Evolutionary conservation across 306 rosid genomes (phyloP).

Genomic region (Lagenaria siceraria): DNA sequence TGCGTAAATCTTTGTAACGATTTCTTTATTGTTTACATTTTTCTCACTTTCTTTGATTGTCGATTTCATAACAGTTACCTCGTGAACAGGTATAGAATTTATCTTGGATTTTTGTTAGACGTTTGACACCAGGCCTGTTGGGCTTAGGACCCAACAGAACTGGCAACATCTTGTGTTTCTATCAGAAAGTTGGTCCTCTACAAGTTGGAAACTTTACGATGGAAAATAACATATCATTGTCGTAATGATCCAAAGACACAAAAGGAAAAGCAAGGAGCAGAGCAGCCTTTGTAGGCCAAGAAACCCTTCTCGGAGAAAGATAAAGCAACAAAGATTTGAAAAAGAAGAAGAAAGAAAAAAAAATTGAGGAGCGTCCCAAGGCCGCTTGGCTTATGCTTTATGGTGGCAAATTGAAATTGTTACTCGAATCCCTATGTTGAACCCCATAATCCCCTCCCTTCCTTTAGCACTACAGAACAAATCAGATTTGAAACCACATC

Average conservation of each 20-base stretch:
- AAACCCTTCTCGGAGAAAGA: constrained; percentile 25
- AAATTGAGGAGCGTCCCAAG: neutral
- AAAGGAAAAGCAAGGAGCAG: neutral
- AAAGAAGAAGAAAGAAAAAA: neutral
- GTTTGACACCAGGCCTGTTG: neutral
- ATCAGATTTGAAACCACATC: neutral
- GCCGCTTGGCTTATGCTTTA: neutral
- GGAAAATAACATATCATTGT: neutral
- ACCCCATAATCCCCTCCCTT: neutral
- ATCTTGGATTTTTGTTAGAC: too few relatives aligned
- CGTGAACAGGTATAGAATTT: neutral
- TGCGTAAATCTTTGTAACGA: too few relatives aligned
- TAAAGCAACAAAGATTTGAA: constrained; percentile 29
- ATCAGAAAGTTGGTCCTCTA: neutral
- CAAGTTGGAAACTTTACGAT: neutral
- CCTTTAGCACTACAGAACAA: neutral
- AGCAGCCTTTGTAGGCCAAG: constrained; percentile 23
- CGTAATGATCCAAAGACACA: neutral
- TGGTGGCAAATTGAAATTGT: neutral
- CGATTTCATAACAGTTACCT: neutral
- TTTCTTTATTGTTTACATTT: too few relatives aligned
- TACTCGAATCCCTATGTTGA: neutral
- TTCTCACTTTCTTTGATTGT: too few relatives aligned
- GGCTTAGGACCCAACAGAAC: neutral
- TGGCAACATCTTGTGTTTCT: neutral